Evolutionary conservation across 2,329 filamentous ascomycete species (phyloP).

Genomic region (Xylariaceae sp.): DNA sequence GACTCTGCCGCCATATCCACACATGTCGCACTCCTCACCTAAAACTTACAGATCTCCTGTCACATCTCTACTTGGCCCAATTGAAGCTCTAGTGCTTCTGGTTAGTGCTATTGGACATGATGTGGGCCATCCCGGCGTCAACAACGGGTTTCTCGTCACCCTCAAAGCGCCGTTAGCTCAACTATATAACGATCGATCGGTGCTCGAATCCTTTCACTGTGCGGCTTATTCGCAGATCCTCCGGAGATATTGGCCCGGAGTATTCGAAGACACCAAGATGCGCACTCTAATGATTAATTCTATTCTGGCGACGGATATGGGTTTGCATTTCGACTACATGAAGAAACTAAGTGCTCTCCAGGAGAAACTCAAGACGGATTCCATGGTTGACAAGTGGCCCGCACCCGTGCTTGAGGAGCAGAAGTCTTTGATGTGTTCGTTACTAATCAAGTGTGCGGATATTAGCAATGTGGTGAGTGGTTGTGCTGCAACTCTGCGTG

Average conservation of each 20-base stretch:
- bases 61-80: slow-evolving; percentile 70
- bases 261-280: slow-evolving; percentile 73
- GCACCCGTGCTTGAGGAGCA: slow-evolving; percentile 70
- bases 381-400: slow-evolving; percentile 68
- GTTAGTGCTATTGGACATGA: slow-evolving; percentile 98
- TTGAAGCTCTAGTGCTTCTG: slow-evolving; percentile 82
- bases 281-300: slow-evolving; percentile 91
- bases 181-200: slow-evolving; percentile 93
- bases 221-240: slow-evolving; percentile 96
- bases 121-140: slow-evolving; percentile 94
- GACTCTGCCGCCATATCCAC: slow-evolving; percentile 63
- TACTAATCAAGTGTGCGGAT: slow-evolving; percentile 96
- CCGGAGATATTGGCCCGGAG: slow-evolving; percentile 81
- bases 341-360: slow-evolving; percentile 76
- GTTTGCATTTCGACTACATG: slow-evolving; percentile 96
- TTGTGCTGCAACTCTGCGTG: background rate
- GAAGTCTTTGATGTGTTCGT: slow-evolving; percentile 74
- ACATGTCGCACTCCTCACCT: slow-evolving; percentile 28
- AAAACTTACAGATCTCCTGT: slow-evolving; percentile 55
- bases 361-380: slow-evolving; percentile 64
- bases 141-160: slow-evolving; percentile 91
- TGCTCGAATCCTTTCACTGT: slow-evolving; percentile 95
- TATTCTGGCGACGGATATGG: slow-evolving; percentile 98
- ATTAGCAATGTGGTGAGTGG: slow-evolving; percentile 91
- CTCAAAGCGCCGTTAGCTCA: slow-evolving; percentile 90